Evolutionary conservation across 352 stramenopile species (phyloP).

Genomic region (Globisporangium carolinianum): DNA sequence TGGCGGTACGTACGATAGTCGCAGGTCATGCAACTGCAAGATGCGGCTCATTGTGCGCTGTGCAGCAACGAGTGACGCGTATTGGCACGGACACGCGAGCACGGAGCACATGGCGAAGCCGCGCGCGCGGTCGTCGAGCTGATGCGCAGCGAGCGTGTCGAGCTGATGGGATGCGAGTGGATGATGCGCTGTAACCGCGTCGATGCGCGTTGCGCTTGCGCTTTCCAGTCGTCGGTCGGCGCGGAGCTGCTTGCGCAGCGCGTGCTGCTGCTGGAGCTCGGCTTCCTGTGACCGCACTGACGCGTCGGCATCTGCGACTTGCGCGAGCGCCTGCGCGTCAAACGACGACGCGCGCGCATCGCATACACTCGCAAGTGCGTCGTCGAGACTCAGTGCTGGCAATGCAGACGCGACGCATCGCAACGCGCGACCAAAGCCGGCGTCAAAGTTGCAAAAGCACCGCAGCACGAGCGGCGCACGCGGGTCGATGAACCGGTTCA

Average conservation of each 20-base stretch:
- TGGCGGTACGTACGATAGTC: constrained; percentile 34
- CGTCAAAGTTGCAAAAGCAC: constrained; percentile 83
- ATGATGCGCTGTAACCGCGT: too few species aligned
- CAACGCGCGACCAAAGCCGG: constrained; percentile 27
- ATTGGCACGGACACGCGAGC: constrained; percentile 68
- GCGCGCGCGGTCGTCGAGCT: constrained; percentile 59
- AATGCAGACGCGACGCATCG: too few species aligned
- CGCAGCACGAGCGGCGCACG: constrained; percentile 61
- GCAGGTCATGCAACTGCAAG: constrained; percentile 39
- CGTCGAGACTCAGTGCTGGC: constrained; percentile 54
- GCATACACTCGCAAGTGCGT: constrained; percentile 10
- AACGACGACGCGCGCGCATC: constrained; percentile 10
- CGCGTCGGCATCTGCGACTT: constrained; percentile 10
- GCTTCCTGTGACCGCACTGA: constrained; percentile 12
- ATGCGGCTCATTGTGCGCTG: constrained; percentile 60
- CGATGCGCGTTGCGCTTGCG: too few species aligned
- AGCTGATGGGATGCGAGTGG: constrained; percentile 9
- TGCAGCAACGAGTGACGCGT: constrained; percentile 46
- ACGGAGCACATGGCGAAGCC: constrained; percentile 65
- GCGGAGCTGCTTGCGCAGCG: constrained; percentile 9
- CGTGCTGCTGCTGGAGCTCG: constrained; percentile 23
- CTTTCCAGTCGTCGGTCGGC: constrained; percentile 2
- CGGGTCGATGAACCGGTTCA: constrained; percentile 69
- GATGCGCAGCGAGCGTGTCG: constrained; percentile 60
- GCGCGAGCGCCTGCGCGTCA: constrained; percentile 7